Evolutionary conservation across 208 protist species (phyloP).

Genomic region (Naegleria lovaniensis): DNA sequence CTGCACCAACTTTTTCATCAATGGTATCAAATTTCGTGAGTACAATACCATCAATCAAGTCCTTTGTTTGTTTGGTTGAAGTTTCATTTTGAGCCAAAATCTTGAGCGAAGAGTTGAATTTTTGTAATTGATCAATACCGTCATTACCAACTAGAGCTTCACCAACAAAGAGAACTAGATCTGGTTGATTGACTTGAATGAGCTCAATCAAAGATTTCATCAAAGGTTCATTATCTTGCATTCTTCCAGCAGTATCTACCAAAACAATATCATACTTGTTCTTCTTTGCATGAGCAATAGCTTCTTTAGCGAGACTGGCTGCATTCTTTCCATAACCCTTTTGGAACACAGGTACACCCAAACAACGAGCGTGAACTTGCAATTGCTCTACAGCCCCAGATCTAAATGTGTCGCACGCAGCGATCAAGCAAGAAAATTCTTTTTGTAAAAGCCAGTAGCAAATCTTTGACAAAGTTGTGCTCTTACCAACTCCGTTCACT

Average conservation of each 20-base stretch:
- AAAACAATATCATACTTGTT: constrained; percentile 91
- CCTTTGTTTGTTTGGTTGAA: constrained; percentile 30
- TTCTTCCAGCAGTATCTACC: constrained; percentile 98
- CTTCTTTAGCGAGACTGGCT: constrained; percentile 79
- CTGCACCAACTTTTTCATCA: constrained; percentile 99
- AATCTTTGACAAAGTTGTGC: constrained; percentile 95
- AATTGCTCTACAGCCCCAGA: constrained; percentile 99
- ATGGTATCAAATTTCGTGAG: constrained; percentile 99
- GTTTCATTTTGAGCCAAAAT: constrained; percentile 71
- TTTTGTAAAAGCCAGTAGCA: constrained; percentile 90
- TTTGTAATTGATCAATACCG: constrained; percentile 94
- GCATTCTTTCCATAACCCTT: constrained; percentile 94
- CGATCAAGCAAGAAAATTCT: constrained; percentile 80
- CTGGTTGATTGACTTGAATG: constrained; percentile 89
- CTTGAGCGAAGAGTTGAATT: constrained; percentile 92
- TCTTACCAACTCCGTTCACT: constrained; percentile 99
- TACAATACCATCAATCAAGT: constrained; percentile 98
- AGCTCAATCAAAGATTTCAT: constrained; percentile 97
- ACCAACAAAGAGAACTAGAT: constrained; percentile 97
- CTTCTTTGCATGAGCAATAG: constrained; percentile 73
- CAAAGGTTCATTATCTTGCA: constrained; percentile 98
- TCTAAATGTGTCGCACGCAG: constrained; percentile 99
- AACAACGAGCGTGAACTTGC: constrained; percentile 79
- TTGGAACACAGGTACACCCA: constrained; percentile 87
- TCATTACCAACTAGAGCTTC: constrained; percentile 99